Conservation (phyloP, 78 protist genomes). For the Isochrysis galbana region DNA sequence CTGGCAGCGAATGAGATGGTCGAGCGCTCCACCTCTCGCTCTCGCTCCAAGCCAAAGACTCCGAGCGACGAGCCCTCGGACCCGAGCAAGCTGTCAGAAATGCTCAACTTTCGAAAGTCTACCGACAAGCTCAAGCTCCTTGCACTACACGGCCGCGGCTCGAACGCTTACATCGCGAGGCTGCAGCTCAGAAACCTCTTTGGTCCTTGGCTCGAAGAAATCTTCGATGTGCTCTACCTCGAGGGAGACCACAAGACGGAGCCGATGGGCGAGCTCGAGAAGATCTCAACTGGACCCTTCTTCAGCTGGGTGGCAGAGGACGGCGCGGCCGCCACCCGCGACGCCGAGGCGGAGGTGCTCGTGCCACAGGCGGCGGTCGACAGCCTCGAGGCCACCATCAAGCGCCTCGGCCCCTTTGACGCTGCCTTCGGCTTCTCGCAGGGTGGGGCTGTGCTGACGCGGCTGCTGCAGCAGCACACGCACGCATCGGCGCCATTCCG, state of each 20-base stretch:
- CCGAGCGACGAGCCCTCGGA: too few species aligned
- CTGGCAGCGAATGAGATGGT: too few species aligned
- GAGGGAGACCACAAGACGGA: background rate
- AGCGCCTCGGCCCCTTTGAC: too few species aligned
- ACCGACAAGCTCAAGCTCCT: background rate
- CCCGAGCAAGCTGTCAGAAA: too few species aligned
- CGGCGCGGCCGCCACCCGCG: too few species aligned
- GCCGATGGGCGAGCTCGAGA: background rate
- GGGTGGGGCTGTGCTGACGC: background rate
- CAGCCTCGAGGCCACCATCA: too few species aligned
- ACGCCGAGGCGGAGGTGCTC: too few species aligned
- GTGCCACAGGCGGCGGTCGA: too few species aligned
- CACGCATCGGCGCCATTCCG: background rate
- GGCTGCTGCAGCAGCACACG: background rate
- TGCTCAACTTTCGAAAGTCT: too few species aligned
- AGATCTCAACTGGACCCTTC: background rate
- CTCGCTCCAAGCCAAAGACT: too few species aligned
- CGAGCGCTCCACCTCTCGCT: too few species aligned
- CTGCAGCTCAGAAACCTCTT: background rate
- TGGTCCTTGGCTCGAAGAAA: background rate
- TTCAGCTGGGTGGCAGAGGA: too few species aligned
- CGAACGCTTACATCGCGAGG: background rate
- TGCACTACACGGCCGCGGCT: background rate
- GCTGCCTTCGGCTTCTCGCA: background rate
- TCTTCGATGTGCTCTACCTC: background rate